Evolutionary conservation across 2,329 filamentous ascomycete species (phyloP), one percentile per base, ranked within the genome.

Genomic region (Fusarium sp.): DNA sequence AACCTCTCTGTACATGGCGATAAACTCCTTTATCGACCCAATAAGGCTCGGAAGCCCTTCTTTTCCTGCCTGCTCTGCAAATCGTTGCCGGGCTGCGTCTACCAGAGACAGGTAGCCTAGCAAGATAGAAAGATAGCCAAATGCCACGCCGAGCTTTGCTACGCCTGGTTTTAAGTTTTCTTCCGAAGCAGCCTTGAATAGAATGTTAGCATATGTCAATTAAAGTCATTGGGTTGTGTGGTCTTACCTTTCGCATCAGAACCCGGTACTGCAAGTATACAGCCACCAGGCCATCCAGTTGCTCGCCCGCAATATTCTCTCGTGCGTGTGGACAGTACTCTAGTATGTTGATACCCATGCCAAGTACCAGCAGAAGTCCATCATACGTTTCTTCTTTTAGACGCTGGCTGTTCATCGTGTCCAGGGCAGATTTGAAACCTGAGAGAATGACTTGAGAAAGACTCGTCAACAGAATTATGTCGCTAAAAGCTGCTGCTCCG

Each of bases 91-190:
- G 10, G 84, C 81, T 6, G 82, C 80, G 13, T 79, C 74, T 52
- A 83, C 80, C 29, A 96, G 83, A 72, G 90, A 94, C 25, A 98
- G 82, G 71, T 94, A 96, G 20, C 94, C 93, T 4, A 98, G 85
- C 8, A 97, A 84, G 16, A 98, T 90, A 1, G 94, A 90, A 25
- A 98, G 84, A 78, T 97, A 98, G 18, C 94, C 94, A 78, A 95
- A 90, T 3, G 92, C 91, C 29, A 98, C 94, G 72, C 94, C 94
- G 53, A 92, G 86, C 64, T 92, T 90, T 27, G 90, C 91, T 25
- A 98, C 94, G 72, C 94, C 94, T 54, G 91, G 86, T 64, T 92
- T 90, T 22, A 90, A 91, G 76, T 94, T 93, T 75, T 93, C 88
- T 59, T 90, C 86, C 2, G 90, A 92, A 73, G 91, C 89, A 62